Base-by-base conservation (phyloP, 805 yeast genomes). In the Metschnikowia dekortorum region DNA sequence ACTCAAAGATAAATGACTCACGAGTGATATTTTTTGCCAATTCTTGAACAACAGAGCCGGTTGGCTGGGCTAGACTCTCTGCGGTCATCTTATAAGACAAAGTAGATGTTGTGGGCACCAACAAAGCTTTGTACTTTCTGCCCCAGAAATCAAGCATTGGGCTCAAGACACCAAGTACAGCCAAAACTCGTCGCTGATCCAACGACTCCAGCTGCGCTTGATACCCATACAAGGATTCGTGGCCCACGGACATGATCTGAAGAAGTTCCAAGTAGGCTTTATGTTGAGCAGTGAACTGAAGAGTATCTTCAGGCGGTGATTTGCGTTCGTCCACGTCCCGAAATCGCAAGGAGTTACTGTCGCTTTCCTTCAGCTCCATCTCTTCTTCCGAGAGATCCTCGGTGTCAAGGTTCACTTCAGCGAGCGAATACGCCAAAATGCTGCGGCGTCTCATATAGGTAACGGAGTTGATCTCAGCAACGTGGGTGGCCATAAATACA, bases 121-220 rank as follows among this genome's bases (percentile, higher is more conserved):
- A 65, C 37, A 85, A 65, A 42, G 73, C 74, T 50, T 74, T 72
- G 60, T 86, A 87, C 41, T 81, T 83, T 37, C 77, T 71, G 52
- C 82, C 79, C 97, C 97, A 91, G 55, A 80, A 82, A 50, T 83
- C 87, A 50, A 91, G 73, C 54, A 89, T 75, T 1, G 96, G 92
- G 9, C 88, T 78, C 50, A 91, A 70, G 45, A 90, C 81, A 51
- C 82, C 81, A 56, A 91, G 71, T 9, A 90, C 76, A 0, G 90
- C 80, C 42, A 91, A 68, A 59, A 85, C 85, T 54, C 85, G 90
- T 38, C 82, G 72, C 59, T 81, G 85, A 43, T 79, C 75, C 32
- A 78, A 65, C 5, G 70, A 65, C 39, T 79, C 80, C 48, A 76
- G 60, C 56, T 78, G 83, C 2, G 83, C 81, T 54, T 79, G 81